Percentiles rank a stretch among this genome's conserved stretches.
Evolutionary conservation across 2,329 filamentous ascomycete species (phyloP).

Genomic region (Pseudogymnoascus sp.): DNA sequence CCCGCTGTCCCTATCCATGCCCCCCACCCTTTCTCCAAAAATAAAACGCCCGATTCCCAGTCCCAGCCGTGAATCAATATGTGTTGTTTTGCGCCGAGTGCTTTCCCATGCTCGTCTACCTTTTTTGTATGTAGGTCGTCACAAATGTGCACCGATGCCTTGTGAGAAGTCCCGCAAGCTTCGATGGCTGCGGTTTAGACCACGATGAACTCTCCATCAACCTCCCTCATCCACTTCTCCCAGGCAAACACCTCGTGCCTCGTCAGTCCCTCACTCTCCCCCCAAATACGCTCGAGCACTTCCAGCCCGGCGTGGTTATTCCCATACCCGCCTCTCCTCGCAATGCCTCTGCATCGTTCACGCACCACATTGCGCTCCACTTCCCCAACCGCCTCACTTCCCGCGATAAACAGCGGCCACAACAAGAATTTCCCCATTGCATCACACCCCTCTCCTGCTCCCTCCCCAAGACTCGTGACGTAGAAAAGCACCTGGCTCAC

Average conservation of each 20-base stretch:
- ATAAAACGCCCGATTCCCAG: background rate
- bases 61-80: background rate
- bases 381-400: conserved; percentile 80
- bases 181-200: background rate
- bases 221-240: conserved; percentile 6
- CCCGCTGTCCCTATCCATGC: background rate
- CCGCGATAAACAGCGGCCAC: conserved; percentile 87
- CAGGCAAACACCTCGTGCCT: background rate
- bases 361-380: conserved; percentile 73
- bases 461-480: conserved; percentile 68
- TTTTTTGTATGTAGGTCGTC: background rate
- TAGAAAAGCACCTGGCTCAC: conserved; percentile 79
- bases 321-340: conserved; percentile 82
- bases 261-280: conserved; percentile 19
- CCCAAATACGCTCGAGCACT: conserved; percentile 80
- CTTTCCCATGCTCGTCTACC: background rate
- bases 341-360: conserved; percentile 75
- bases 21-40: background rate
- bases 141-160: background rate
- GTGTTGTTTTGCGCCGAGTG: background rate
- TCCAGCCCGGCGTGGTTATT: conserved; percentile 85
- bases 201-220: conserved; percentile 6
- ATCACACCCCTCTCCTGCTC: conserved; percentile 44
- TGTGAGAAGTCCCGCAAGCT: background rate
- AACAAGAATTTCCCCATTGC: conserved; percentile 64